Evolutionary conservation across 768 basidiomycete species (phyloP), one percentile per base, ranked within the genome.

Genomic region (Kwoniella bestiolae): DNA sequence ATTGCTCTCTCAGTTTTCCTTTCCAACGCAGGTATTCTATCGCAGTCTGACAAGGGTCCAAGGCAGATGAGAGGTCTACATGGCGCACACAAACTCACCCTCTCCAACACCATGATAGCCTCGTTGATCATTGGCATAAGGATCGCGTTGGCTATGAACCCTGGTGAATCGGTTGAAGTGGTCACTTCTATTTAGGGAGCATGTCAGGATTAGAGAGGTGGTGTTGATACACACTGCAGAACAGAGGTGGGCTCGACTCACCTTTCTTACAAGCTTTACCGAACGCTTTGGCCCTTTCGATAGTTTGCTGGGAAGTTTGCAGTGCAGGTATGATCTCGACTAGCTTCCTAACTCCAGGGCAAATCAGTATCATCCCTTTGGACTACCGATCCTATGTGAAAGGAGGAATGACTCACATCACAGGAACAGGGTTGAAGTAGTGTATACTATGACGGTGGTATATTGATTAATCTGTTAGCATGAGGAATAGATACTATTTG

Each of bases 91-190:
- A 31, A 6, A 64, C 59, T 7, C 55, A 91, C 92, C 85, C 90
- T 92, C 81, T 97, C 94, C 0, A 98, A 84, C 71, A 88, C 89
- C 87, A 95, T 90, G 70, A 97, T 92, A 0, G 94, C 94, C 85
- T 98, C 95, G 71, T 97, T 98, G 72, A 98, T 89, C 82, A 94
- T 97, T 1, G 95, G 95, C 92, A 97, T 97, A 47, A 98, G 83
- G 31, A 94, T 85, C 0, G 92, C 93, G 74, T 96, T 94, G 1
- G 92, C 91, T n/a, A 94, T 91, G 80, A 93, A 94, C 3, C 92
- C 94, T 3, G 94, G 94, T 0, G 94, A 91, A 74, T 98, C 94
- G 73, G 91, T 87, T 0, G 92, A 94, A 3, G 86, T 87, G 1
- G 93, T 90, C 1, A 97, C 93, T 85, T 93, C 92, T 94, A 75